phyloP scores from a whole-genome alignment of 129 eudicot species.

The Gnaphalium uliginosum region DNA sequence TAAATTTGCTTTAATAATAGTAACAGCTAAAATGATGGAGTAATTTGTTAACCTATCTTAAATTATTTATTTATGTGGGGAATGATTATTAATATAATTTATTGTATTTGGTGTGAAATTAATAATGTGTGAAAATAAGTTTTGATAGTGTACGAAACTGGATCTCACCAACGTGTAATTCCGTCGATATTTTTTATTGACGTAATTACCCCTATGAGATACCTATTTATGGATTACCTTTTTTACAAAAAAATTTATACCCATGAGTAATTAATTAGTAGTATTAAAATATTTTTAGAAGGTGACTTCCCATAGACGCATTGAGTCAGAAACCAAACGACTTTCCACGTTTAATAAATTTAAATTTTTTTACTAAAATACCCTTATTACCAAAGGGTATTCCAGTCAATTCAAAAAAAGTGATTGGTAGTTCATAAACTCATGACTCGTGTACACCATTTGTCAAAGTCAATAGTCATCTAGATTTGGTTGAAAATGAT shows the following conservation, averaged over 20 bases:
- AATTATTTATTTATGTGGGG: too few relatives aligned
- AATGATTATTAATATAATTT: too few relatives aligned
- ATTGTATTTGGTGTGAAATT: neutral
- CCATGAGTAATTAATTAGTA: constrained; percentile 1
- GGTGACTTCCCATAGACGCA: constrained; percentile 46
- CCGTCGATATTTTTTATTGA: constrained; percentile 1
- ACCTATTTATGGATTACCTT: neutral
- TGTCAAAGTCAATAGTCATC: constrained; percentile 43
- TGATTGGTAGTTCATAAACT: constrained; percentile 27
- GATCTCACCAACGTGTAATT: neutral
- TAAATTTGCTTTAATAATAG: neutral
- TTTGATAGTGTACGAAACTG: neutral
- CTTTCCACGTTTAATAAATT: constrained; percentile 51
- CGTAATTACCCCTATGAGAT: constrained; percentile 15
- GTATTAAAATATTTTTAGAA: neutral
- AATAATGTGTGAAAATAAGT: neutral
- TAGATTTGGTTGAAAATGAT: constrained; percentile 37
- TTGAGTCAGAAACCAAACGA: constrained; percentile 40
- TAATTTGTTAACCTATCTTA: too few relatives aligned
- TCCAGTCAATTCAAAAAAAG: constrained; percentile 25
- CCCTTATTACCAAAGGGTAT: constrained; percentile 39
- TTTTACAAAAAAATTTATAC: neutral
- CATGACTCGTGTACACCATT: constrained; percentile 39
- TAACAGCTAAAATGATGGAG: neutral
- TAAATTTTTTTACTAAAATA: constrained; percentile 2